phyloP scores from a whole-genome alignment of 2,329 filamentous ascomycete genomes.

The Alternaria triticimaculans region DNA sequence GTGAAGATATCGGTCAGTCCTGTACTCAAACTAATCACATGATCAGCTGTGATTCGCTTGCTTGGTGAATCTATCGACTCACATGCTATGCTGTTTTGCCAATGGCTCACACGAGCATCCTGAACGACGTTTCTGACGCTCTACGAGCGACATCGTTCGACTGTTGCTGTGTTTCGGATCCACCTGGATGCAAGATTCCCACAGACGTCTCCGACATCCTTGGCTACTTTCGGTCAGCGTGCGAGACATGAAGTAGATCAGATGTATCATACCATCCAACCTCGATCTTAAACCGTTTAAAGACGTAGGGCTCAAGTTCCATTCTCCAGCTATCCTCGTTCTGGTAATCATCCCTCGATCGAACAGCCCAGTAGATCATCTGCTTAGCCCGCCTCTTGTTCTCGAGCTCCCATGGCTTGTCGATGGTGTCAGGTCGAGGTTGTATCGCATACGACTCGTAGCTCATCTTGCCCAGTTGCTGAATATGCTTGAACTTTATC shows the following conservation, averaged over 20 bases:
- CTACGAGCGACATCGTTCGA: slow-evolving; percentile 7
- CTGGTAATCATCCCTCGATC: not conserved
- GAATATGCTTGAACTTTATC: slow-evolving; percentile 18
- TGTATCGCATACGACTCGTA: slow-evolving; percentile 13
- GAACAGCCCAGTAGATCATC: not conserved
- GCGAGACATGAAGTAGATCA: not conserved
- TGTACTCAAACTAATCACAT: slow-evolving; percentile 5
- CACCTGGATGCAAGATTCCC: not conserved
- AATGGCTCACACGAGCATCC: slow-evolving; percentile 16
- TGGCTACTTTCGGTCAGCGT: not conserved
- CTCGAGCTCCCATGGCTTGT: slow-evolving; percentile 17
- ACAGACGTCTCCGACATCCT: not conserved
- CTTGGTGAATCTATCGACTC: not conserved
- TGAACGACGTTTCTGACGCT: slow-evolving; percentile 17
- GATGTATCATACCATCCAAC: slow-evolving; percentile 23
- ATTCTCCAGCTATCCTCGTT: slow-evolving; percentile 24
- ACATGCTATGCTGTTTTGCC: slow-evolving; percentile 6
- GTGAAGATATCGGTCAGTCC: slow-evolving; percentile 20
- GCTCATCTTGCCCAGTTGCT: slow-evolving; percentile 10
- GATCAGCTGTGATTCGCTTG: not conserved
- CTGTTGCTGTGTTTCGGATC: slow-evolving; percentile 12
- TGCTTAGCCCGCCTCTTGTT: slow-evolving; percentile 14
- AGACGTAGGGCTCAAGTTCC: slow-evolving; percentile 14
- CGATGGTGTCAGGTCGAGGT: slow-evolving; percentile 5
- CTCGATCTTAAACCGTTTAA: slow-evolving; percentile 26